A percentile compares a stretch with the other conserved stretches of the same genome.
phyloP scores from a whole-genome alignment of 768 basidiomycete species.

The Pleurotus platypus region DNA sequence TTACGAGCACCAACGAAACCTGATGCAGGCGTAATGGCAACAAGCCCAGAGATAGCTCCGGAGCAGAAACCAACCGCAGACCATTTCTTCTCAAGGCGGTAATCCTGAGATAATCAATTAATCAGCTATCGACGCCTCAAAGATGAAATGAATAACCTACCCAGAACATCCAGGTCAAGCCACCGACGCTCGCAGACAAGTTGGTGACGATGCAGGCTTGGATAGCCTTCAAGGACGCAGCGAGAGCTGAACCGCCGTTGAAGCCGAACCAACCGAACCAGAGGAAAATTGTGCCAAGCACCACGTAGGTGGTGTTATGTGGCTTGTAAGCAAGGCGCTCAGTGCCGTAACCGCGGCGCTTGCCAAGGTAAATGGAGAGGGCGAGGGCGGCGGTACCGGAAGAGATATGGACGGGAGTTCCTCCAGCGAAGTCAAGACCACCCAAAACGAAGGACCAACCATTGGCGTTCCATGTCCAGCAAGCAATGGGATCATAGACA shows the following conservation, averaged over 20 bases:
- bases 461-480: constrained; percentile 92
- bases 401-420: constrained; percentile 95
- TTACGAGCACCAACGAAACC: constrained; percentile 76
- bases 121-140: not conserved
- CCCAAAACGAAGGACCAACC: constrained; percentile 77
- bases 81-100: constrained; percentile 91
- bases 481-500: constrained; percentile 92
- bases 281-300: constrained; percentile 90
- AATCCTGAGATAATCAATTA: constrained; percentile 50
- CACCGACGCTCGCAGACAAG: constrained; percentile 84
- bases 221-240: constrained; percentile 83
- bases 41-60: constrained; percentile 87
- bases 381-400: constrained; percentile 91
- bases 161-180: constrained; percentile 91
- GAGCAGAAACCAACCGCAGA: constrained; percentile 93
- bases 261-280: constrained; percentile 98
- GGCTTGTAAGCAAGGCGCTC: constrained; percentile 89
- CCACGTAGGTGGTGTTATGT: constrained; percentile 88
- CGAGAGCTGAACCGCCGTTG: constrained; percentile 89
- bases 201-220: constrained; percentile 94
- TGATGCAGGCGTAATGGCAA: constrained; percentile 85
- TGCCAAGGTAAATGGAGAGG: constrained; percentile 88
- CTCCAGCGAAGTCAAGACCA: constrained; percentile 90
- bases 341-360: constrained; percentile 88
- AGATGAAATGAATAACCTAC: constrained; percentile 27